Base-by-base conservation (phyloP, 805 yeast genomes). In the Cyberlindnera xishuangbannaensis region DNA sequence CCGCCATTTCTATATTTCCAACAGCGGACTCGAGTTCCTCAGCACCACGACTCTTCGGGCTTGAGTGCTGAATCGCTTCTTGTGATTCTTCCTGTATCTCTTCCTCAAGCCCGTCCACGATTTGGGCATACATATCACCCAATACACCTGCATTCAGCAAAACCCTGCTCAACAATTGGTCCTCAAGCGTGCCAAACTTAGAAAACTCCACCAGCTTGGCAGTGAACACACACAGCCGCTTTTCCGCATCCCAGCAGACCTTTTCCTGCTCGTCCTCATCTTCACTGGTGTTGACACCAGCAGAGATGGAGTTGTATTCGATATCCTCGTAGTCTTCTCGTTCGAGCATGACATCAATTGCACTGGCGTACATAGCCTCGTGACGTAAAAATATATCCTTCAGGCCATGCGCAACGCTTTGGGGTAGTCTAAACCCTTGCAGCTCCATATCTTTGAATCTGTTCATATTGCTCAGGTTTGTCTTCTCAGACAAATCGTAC, bases 321-420 rank as follows among this genome's bases (percentile, higher is more conserved):
- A 68, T 73, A 40, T 60, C 77, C 47, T 78, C 83, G 15, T 64
- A 61, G 21, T 65, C 77, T 15, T 58, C 61, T 44, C 81, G 62
- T 27, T 73, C 79, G 33, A 77, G 50, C 10, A 65, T 59, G 3
- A 62, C 47, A 0, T 38, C 37, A n/a, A 57, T 28, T 1, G 53
- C 23, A 27, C 51, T 56, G 0, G 76, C 75, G 10, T 64, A 44
- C 15, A 59, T 58, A 6, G 68, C 60, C 44, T 78, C 86, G 37
- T 68, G 64, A 15, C 62, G 49, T 39, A 76, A 58, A 40, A 69
- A 78, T 4, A 67, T 47, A n/a, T 60, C 50, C 36, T 67, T 33
- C 11, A 76, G 42, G 2, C 57, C 45, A 1, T 45, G 42, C 36
- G 62, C 61, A 3, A 64, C 22, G 2, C 48, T 47, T 1, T 33